Evolutionary conservation across 345 rosid genomes (phyloP), one percentile per base, ranked within the genome.

Genomic region (Brassica napus): DNA sequence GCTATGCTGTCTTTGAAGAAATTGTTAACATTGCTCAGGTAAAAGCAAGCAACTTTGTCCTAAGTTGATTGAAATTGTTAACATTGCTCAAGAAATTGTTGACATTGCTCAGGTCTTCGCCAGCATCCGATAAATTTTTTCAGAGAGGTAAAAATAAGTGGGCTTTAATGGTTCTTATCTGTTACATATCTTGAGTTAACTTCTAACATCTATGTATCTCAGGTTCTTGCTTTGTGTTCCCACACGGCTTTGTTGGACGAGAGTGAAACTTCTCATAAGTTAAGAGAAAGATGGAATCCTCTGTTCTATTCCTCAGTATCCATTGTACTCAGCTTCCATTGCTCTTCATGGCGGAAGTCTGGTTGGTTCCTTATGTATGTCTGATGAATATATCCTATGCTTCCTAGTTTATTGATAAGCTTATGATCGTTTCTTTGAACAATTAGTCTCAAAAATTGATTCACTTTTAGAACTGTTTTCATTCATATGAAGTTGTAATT

Each of bases 281-380:
- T 91, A 97, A 61, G 97, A 92, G 83, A 85, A 81, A 12, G 98
- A 94, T 84, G 98, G 97, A 58, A 86, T 94, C 82, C 90, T 94
- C 67, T 92, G 98, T 67, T 98, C 97, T 78, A 94, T 94, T 87
- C 98, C 98, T 81, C 98, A 91, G 86, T 94, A 94, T 44, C 98
- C 98, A 47, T 81, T 92, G 82, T 94, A 94, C 87, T 92, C 98
- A 70, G 98, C 98, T 71, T 92, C 98, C 42, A 93, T 94, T 81
- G 91, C 95, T 79, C 97, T 94, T 66, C 98, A 90, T 74, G 98
- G 98, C 67, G 98, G 98, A 69, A 84, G 86, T 78, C 85, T 95
- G 88, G 99, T 95, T 88, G 70, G 32, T 21, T 26, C 14, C 3
- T 39, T 42, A 0, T 8, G 11, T 8, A 10, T 37, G 44, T 37